phyloP scores from a whole-genome alignment of 1,284 basidiomycete genomes.

The Leucoagaricus sp. region DNA sequence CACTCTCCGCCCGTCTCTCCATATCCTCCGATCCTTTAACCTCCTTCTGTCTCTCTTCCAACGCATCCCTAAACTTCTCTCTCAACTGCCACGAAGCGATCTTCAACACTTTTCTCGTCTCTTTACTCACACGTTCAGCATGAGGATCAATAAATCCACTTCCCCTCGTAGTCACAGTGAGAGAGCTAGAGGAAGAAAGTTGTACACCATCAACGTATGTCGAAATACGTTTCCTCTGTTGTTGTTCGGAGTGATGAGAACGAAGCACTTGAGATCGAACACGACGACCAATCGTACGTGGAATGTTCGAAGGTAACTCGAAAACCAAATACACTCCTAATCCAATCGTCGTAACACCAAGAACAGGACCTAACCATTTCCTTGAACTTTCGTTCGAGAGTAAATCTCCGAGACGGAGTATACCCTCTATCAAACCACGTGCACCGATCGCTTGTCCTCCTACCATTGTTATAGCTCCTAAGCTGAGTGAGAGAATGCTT shows the following conservation, averaged over 20 bases:
- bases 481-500: constrained; percentile 72
- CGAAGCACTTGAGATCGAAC: constrained; percentile 61
- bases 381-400: constrained; percentile 82
- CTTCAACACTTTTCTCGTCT: constrained; percentile 93
- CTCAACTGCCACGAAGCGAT: constrained; percentile 91
- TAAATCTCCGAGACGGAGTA: constrained; percentile 75
- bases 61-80: constrained; percentile 80
- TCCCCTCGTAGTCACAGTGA: neutral
- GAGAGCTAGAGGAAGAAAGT: neutral
- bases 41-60: constrained; percentile 78
- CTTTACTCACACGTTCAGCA: constrained; percentile 73
- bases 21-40: constrained; percentile 79
- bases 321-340: constrained; percentile 82
- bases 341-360: constrained; percentile 79
- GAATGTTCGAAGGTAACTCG: constrained; percentile 90
- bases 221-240: neutral
- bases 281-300: constrained; percentile 87
- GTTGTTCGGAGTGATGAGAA: neutral
- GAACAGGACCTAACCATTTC: constrained; percentile 86
- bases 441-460: constrained; percentile 66
- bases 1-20: constrained; percentile 67
- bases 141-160: constrained; percentile 67
- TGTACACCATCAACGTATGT: neutral
- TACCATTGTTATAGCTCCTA: constrained; percentile 87
- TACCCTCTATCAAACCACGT: constrained; percentile 76